phyloP scores from a whole-genome alignment of 768 basidiomycete species.

The Tylopilus rubrobrunneus region DNA sequence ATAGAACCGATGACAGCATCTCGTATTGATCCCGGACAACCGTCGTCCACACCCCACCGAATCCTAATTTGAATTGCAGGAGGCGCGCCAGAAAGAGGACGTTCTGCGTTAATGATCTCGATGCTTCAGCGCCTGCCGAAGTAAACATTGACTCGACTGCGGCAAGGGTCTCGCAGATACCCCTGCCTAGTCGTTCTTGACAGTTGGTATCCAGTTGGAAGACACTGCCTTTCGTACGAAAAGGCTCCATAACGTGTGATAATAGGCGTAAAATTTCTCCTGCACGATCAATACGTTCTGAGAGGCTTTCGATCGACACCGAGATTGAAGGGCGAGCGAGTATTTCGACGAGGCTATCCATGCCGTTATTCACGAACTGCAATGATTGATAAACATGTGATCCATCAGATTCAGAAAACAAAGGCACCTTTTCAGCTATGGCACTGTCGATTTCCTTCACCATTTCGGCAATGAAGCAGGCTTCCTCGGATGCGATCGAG shows the following conservation, averaged over 20 bases:
- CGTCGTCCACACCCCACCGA: constrained; percentile 54
- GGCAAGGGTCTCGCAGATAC: constrained; percentile 45
- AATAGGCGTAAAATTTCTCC: constrained; percentile 70
- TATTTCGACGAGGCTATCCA: constrained; percentile 60
- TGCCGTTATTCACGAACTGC: constrained; percentile 74
- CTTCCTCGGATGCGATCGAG: constrained; percentile 73
- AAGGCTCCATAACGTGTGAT: constrained; percentile 63
- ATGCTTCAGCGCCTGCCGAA: constrained; percentile 16
- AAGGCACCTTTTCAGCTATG: constrained; percentile 62
- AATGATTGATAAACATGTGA: not conserved
- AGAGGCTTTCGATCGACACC: constrained; percentile 27
- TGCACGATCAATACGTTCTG: constrained; percentile 46
- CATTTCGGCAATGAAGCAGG: constrained; percentile 82
- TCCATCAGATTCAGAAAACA: not conserved
- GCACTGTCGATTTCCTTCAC: constrained; percentile 61
- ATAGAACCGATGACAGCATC: constrained; percentile 40
- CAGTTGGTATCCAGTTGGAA: constrained; percentile 43
- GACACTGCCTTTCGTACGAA: constrained; percentile 46
- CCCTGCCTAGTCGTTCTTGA: constrained; percentile 56
- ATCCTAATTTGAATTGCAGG: constrained; percentile 70
- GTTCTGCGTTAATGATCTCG: constrained; percentile 34
- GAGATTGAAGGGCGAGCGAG: constrained; percentile 33
- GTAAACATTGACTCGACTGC: constrained; percentile 37
- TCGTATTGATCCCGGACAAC: constrained; percentile 45
- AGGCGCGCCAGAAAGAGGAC: constrained; percentile 61